These are phyloP conservation scores for Aspergillus amoenus DNA, from an alignment of 2,329 filamentous ascomycete species.

Conservation along the genomic window DNA sequence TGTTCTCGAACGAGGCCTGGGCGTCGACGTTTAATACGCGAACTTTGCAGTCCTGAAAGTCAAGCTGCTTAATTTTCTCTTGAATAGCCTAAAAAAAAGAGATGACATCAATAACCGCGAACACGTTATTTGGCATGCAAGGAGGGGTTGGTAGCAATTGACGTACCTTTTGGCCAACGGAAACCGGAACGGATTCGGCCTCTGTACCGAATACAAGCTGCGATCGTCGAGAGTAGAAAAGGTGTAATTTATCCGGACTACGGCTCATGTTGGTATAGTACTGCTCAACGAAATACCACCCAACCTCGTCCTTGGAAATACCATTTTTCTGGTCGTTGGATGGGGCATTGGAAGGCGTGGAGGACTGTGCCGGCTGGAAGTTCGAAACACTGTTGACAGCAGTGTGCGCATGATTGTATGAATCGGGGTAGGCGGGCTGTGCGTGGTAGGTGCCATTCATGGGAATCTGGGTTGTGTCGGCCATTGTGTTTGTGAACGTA, in stretches of 20 bases:
- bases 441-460: slow-evolving; percentile 44
- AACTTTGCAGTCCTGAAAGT: slow-evolving; percentile 97
- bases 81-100: slow-evolving; percentile 69
- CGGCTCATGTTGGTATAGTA: slow-evolving; percentile 98
- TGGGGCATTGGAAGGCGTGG: slow-evolving; percentile 40
- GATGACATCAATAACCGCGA: slow-evolving; percentile 14
- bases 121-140: not conserved
- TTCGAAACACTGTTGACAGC: slow-evolving; percentile 36
- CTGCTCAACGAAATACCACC: slow-evolving; percentile 99
- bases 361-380: slow-evolving; percentile 41
- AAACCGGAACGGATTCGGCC: slow-evolving; percentile 82
- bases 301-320: slow-evolving; percentile 85
- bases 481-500: slow-evolving; percentile 31
- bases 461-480: slow-evolving; percentile 41
- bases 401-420: slow-evolving; percentile 35
- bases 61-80: slow-evolving; percentile 87
- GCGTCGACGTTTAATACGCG: slow-evolving; percentile 97
- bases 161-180: slow-evolving; percentile 81
- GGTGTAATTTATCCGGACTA: slow-evolving; percentile 85
- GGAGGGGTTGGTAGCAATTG: not conserved
- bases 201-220: slow-evolving; percentile 92
- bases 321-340: slow-evolving; percentile 41
- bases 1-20: slow-evolving; percentile 87
- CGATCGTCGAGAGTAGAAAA: slow-evolving; percentile 95
- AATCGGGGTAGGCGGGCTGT: slow-evolving; percentile 40